Conservation (phyloP, 139 green algal genomes). For the Nannochloris sp. region DNA sequence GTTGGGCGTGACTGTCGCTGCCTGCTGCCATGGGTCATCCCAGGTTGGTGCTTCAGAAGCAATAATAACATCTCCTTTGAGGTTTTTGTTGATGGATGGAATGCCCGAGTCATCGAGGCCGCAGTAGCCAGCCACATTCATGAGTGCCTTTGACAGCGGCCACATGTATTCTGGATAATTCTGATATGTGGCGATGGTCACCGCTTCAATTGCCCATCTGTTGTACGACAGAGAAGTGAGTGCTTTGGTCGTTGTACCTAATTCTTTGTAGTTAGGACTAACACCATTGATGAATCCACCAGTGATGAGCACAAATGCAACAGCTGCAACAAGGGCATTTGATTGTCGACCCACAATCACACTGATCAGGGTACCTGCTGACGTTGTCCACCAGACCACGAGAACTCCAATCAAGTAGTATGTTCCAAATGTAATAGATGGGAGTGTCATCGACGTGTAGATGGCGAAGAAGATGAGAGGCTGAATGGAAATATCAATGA, state of each 20-base stretch:
- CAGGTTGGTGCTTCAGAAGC: conserved; percentile 4
- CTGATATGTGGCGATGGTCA: conserved; percentile 10
- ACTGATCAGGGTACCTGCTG: conserved; percentile 9
- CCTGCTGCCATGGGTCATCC: conserved; percentile 11
- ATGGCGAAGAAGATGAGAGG: conserved; percentile 41
- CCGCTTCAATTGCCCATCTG: conserved; percentile 21
- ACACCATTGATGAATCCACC: conserved; percentile 48
- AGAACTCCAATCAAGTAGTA: conserved; percentile 33
- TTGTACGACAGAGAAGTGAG: conserved; percentile 26
- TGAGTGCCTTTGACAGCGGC: conserved; percentile 15
- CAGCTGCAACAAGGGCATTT: conserved; percentile 35
- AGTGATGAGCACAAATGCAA: conserved; percentile 28
- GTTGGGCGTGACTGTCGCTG: background rate
- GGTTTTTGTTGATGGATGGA: conserved; percentile 1
- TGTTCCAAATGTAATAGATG: conserved; percentile 28
- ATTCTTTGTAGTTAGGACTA: conserved; percentile 23
- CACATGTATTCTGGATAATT: conserved; percentile 18
- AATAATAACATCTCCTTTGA: conserved; percentile 4
- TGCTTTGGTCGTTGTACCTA: conserved; percentile 24
- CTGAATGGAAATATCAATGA: conserved; percentile 37
- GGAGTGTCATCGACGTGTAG: conserved; percentile 42
- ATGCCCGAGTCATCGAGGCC: conserved; percentile 2
- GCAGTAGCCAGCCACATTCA: conserved; percentile 13
- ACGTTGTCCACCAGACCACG: conserved; percentile 31
- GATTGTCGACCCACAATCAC: conserved; percentile 10